These are phyloP conservation scores for Pleurotus djamor DNA, from an alignment of 768 basidiomycete genomes.

Conservation along the genomic window DNA sequence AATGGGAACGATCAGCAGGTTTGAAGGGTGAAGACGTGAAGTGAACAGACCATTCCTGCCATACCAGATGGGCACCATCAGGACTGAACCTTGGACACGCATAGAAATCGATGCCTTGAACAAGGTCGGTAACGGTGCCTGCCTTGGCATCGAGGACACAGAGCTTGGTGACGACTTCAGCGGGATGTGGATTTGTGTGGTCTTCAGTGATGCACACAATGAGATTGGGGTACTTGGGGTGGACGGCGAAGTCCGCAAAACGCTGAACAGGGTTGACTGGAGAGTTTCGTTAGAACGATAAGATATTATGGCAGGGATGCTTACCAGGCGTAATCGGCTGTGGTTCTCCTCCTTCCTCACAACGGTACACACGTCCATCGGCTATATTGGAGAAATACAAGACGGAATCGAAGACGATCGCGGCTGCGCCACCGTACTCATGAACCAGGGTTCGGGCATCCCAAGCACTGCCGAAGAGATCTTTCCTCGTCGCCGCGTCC, in stretches of 20 bases:
- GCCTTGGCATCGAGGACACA: not conserved
- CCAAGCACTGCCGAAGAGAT: conserved; percentile 20
- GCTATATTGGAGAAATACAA: conserved; percentile 58
- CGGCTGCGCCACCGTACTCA: conserved; percentile 71
- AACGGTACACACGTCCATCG: conserved; percentile 51
- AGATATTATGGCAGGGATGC: no score
- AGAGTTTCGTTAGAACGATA: not conserved
- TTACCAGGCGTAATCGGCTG: no score
- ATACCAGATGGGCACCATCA: not conserved
- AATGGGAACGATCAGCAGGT: not conserved
- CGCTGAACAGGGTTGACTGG: not conserved
- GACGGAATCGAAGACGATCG: conserved; percentile 44
- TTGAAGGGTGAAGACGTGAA: not conserved
- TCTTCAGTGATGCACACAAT: not conserved
- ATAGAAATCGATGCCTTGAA: not conserved
- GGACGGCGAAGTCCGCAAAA: not conserved
- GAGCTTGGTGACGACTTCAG: not conserved
- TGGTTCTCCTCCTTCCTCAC: no score
- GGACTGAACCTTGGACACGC: conserved; percentile 1
- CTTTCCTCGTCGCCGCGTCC: no score
- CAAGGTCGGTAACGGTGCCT: not conserved
- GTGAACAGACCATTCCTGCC: not conserved
- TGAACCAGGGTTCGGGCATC: conserved; percentile 59
- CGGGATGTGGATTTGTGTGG: not conserved
- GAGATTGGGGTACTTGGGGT: not conserved